Conservation (phyloP, 768 basidiomycete species). For the Chlorophyllum brunneum region DNA sequence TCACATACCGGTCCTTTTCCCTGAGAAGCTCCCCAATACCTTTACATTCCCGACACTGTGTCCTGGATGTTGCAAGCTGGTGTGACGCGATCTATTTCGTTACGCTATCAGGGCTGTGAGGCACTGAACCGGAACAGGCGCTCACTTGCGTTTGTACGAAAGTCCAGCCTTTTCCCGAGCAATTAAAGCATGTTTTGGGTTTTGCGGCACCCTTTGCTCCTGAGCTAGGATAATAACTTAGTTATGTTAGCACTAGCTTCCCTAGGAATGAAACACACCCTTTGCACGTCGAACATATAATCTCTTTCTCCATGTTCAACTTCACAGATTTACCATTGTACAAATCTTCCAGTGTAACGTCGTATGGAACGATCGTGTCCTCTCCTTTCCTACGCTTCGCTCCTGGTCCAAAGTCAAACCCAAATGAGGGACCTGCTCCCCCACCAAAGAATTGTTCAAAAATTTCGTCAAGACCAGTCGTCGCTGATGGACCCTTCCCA, state of each 20-base stretch:
- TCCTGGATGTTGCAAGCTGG: slow-evolving; percentile 41
- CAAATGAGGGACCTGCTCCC: slow-evolving; percentile 45
- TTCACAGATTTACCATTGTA: slow-evolving; percentile 89
- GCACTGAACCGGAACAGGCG: slow-evolving; percentile 4
- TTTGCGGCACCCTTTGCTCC: slow-evolving; percentile 85
- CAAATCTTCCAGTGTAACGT: slow-evolving; percentile 88
- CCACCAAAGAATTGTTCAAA: slow-evolving; percentile 72
- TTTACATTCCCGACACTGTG: slow-evolving; percentile 64
- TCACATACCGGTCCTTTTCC: slow-evolving; percentile 75
- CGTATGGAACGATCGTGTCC: slow-evolving; percentile 73
- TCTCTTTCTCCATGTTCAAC: slow-evolving; percentile 85
- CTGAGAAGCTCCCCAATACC: slow-evolving; percentile 68
- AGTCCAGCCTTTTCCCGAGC: slow-evolving; percentile 82
- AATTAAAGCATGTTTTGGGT: slow-evolving; percentile 74
- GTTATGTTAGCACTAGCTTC: slow-evolving; percentile 6
- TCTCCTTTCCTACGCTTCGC: slow-evolving; percentile 56
- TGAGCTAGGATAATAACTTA: slow-evolving; percentile 42
- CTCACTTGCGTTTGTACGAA: slow-evolving; percentile 52
- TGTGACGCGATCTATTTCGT: background rate
- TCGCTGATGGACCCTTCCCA: slow-evolving; percentile 41
- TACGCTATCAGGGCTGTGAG: too few species aligned
- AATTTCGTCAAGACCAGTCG: slow-evolving; percentile 61
- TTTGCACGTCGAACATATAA: slow-evolving; percentile 74
- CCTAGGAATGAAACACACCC: slow-evolving; percentile 47
- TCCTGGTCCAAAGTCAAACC: slow-evolving; percentile 64